Percentiles rank a stretch among this genome's conserved stretches.
Evolutionary conservation across 2,329 filamentous ascomycete species (phyloP).

Genomic region (Ustulina deusta): DNA sequence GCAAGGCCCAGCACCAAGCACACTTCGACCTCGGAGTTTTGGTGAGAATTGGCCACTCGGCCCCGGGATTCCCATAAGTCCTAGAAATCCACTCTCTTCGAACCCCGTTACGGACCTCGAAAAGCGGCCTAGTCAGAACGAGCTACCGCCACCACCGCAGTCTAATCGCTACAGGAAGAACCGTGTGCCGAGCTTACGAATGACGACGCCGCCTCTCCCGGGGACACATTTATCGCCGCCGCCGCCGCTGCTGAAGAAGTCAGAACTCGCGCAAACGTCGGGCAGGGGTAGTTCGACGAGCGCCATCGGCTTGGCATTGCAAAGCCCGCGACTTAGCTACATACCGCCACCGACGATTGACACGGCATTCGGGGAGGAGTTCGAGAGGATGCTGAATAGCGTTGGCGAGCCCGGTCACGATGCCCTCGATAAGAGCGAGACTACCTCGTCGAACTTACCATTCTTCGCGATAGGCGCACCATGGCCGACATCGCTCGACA

Average conservation of each 20-base stretch:
- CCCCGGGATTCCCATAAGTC: conserved; percentile 18
- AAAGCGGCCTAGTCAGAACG: conserved; percentile 36
- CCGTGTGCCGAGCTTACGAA: conserved; percentile 18
- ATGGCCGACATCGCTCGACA: background rate
- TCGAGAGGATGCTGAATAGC: conserved; percentile 7
- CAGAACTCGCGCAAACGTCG: background rate
- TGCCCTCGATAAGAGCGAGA: background rate
- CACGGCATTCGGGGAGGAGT: conserved; percentile 40
- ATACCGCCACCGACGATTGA: conserved; percentile 48
- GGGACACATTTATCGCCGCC: conserved; percentile 33
- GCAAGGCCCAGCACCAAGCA: conserved; percentile 30
- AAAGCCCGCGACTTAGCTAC: conserved; percentile 44
- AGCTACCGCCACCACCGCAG: background rate
- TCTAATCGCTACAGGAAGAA: conserved; percentile 7
- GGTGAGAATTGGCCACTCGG: conserved; percentile 48
- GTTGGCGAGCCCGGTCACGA: background rate
- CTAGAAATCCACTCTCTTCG: conserved; percentile 43
- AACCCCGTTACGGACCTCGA: conserved; percentile 45
- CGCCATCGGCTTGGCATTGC: conserved; percentile 28
- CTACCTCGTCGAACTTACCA: background rate
- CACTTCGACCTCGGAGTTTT: conserved; percentile 39
- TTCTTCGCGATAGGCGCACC: background rate
- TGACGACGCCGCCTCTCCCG: conserved; percentile 32
- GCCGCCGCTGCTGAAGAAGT: conserved; percentile 2
- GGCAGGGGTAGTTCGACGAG: conserved; percentile 25